Evolutionary conservation across 192 early-diverging fungal genomes (phyloP).

Genomic region (Backusella tarrabulga): DNA sequence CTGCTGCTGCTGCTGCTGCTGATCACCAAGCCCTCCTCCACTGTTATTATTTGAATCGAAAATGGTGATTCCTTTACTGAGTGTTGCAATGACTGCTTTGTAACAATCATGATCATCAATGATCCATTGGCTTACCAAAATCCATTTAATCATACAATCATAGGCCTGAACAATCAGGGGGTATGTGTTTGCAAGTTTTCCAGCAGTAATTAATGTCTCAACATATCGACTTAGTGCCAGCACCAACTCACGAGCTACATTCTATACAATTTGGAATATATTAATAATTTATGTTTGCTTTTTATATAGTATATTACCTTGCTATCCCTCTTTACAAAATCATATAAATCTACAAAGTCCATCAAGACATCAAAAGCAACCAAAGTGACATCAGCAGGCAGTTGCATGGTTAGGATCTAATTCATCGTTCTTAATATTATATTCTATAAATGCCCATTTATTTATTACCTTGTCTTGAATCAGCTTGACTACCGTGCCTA

Average conservation of each 20-base stretch:
- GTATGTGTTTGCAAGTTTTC: conserved; percentile 52
- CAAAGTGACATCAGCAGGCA: conserved; percentile 57
- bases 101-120: conserved; percentile 68
- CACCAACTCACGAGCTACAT: conserved; percentile 66
- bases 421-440: neutral
- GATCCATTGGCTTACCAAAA: conserved; percentile 75
- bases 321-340: conserved; percentile 65
- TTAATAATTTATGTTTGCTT: neutral
- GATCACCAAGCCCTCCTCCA: conserved; percentile 16
- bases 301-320: conserved; percentile 42
- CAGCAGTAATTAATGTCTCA: conserved; percentile 57
- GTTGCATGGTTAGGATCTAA: conserved; percentile 57
- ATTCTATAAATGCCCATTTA: neutral
- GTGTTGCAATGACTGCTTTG: conserved; percentile 62
- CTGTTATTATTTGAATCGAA: conserved; percentile 33
- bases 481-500: conserved; percentile 60
- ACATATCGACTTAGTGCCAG: conserved; percentile 71
- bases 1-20: neutral
- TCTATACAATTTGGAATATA: conserved; percentile 32
- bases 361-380: conserved; percentile 62
- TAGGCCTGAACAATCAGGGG: conserved; percentile 67
- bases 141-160: conserved; percentile 76
- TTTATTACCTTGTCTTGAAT: conserved; percentile 76
- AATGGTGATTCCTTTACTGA: conserved; percentile 69
- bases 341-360: conserved; percentile 60